Evolutionary conservation across 352 stramenopile species (phyloP).

Genomic region (Hyaloperonospora arabidopsidis): DNA sequence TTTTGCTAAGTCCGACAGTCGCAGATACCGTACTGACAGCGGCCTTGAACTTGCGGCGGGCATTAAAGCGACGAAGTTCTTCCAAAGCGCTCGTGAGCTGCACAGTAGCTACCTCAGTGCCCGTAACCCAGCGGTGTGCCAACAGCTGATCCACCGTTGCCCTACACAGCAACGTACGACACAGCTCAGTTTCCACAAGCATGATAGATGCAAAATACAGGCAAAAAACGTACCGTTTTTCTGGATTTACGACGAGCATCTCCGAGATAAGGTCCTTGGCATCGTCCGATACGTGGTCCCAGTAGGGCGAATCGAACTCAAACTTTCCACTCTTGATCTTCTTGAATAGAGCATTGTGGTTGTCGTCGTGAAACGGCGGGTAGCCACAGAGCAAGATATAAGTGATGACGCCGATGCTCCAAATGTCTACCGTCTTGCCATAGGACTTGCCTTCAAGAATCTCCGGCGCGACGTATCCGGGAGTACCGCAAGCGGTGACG

Average conservation of each 20-base stretch:
- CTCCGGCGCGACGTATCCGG: constrained; percentile 77
- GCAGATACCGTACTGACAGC: constrained; percentile 84
- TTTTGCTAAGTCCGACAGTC: constrained; percentile 66
- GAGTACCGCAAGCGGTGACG: constrained; percentile 72
- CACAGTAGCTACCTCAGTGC: constrained; percentile 74
- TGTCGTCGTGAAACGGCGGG: constrained; percentile 88
- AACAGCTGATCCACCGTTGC: constrained; percentile 81
- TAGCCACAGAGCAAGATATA: constrained; percentile 84
- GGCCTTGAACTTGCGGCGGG: constrained; percentile 91
- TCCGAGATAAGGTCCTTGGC: constrained; percentile 92
- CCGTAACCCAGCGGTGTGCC: constrained; percentile 86
- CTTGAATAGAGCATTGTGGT: constrained; percentile 90
- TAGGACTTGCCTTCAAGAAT: constrained; percentile 76
- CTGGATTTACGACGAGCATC: constrained; percentile 88
- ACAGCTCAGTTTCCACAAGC: constrained; percentile 1
- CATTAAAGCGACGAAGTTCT: constrained; percentile 91
- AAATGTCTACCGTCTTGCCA: constrained; percentile 80
- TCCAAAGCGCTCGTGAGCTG: constrained; percentile 89
- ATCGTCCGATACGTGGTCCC: constrained; percentile 88
- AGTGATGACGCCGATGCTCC: constrained; percentile 88
- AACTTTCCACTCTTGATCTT: constrained; percentile 93
- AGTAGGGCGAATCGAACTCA: constrained; percentile 94
- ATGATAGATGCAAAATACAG: neutral
- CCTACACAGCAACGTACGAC: constrained; percentile 26
- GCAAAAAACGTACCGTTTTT: constrained; percentile 53